Evolutionary conservation across 2,329 filamentous ascomycete species (phyloP), one percentile per base, ranked within the genome.

Genomic region (Phyllosticta citrichinensis): DNA sequence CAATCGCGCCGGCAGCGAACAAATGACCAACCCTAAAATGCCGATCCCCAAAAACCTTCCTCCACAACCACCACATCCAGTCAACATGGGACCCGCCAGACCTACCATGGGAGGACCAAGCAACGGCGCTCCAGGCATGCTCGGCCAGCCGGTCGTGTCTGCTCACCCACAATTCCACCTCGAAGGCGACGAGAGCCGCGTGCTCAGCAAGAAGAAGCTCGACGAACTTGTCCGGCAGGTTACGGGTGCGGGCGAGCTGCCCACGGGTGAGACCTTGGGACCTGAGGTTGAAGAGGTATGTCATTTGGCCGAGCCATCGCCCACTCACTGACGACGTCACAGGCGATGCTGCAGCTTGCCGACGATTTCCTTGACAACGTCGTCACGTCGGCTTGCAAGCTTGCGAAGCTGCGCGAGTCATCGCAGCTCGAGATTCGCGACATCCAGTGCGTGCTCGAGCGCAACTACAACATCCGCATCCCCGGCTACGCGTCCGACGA

Each of bases 171-270:
- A 86, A 0, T 96, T 90, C 73, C 89, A 90, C 61, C 86, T 97
- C 62, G 93, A 97, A 71, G 89, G 90, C 30, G 91, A 91, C 25
- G 91, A 97, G 68, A 91, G 97, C 68, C 87, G 92, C 52, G 88
- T 99, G 1, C 80, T 99, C n/a, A 95, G 88, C 77, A 97, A 97
- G 83, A 95, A 96, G 78, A 97, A 96, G 77, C 81, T 99, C 51
- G 92, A 99, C 70, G 93, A 97, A 72, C 81, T 99, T 47, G 92
- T 97, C 9, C 85, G 92, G 57, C 93, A 97, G 75, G 91, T 97
- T 62, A 96, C 91, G 40, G 92, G 92, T 59, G 88, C 87, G 10
- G 86, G 85, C 25, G 87, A 89, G 64, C 80, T 83, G n/a, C 82
- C 84, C 55, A 87, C 89, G 65, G 86, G 85, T 63, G 90, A 93